Percentiles rank a stretch among this genome's conserved stretches.
Evolutionary conservation across 1,139 yeast species (phyloP).

Genomic region (Magnusiomyces tetraspermus): DNA sequence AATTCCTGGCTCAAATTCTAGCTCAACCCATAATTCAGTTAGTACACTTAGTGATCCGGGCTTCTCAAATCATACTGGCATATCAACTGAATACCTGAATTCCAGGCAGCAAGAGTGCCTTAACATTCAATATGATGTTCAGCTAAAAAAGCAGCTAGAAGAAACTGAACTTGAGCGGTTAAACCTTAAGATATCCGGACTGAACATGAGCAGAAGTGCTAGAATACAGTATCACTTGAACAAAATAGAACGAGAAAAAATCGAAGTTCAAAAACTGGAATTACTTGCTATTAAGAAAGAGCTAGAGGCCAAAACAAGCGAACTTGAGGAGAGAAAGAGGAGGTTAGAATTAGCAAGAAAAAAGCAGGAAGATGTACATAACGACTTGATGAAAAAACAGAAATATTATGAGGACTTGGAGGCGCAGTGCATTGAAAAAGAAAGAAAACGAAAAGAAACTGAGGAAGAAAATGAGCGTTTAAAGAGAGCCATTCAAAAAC

Average conservation of each 20-base stretch:
- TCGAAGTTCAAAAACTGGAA: background rate
- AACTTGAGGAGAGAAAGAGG: background rate
- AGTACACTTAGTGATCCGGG: too few relatives aligned
- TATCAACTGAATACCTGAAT: too few relatives aligned
- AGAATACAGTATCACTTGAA: background rate
- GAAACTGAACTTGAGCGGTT: conserved; percentile 5
- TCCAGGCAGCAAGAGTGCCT: too few relatives aligned
- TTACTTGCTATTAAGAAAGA: background rate
- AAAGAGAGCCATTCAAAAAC: background rate
- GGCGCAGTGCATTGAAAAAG: too few relatives aligned
- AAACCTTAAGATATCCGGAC: conserved; percentile 1
- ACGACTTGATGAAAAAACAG: background rate
- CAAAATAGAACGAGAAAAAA: conserved; percentile 10
- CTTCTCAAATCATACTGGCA: too few relatives aligned
- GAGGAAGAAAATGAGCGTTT: background rate
- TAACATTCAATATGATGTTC: background rate
- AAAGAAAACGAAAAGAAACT: background rate
- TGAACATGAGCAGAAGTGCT: background rate
- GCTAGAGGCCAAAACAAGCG: background rate
- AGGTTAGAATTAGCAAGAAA: background rate
- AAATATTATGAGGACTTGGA: background rate
- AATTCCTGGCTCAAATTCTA: too few relatives aligned
- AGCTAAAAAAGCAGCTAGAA: conserved; percentile 4
- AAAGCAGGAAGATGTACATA: background rate
- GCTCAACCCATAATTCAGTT: too few relatives aligned